A percentile compares a stretch with the other conserved stretches of the same genome.
phyloP scores from a whole-genome alignment of 2,329 filamentous ascomycete genomes.

The Aspergillus novoparasiticus region DNA sequence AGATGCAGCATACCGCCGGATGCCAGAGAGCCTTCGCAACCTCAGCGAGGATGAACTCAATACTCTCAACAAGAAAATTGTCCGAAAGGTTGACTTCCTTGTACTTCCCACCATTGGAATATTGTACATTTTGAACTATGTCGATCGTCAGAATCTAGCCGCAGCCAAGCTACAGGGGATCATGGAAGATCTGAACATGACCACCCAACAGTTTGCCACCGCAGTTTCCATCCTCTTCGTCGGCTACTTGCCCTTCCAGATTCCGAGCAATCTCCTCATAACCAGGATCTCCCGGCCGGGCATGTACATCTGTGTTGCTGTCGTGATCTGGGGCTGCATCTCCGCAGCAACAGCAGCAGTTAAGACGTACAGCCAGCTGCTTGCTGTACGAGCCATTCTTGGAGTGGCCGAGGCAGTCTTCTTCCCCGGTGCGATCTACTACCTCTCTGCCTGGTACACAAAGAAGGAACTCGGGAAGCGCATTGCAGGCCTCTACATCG shows the following conservation, averaged over 20 bases:
- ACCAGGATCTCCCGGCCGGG: slow-evolving; percentile 55
- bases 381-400: slow-evolving; percentile 60
- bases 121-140: slow-evolving; percentile 46
- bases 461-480: slow-evolving; percentile 33
- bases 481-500: slow-evolving; percentile 35
- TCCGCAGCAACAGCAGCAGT: slow-evolving; percentile 59
- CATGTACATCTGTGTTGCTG: slow-evolving; percentile 56
- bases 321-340: slow-evolving; percentile 63
- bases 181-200: slow-evolving; percentile 44
- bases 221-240: slow-evolving; percentile 32
- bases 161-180: slow-evolving; percentile 46
- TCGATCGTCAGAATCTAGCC: slow-evolving; percentile 43
- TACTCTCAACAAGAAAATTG: slow-evolving; percentile 25
- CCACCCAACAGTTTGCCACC: slow-evolving; percentile 36
- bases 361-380: slow-evolving; percentile 57
- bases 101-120: slow-evolving; percentile 38
- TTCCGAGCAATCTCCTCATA: slow-evolving; percentile 54
- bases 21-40: slow-evolving; percentile 28
- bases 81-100: slow-evolving; percentile 35
- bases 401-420: slow-evolving; percentile 66
- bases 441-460: slow-evolving; percentile 46
- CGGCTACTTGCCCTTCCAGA: slow-evolving; percentile 33
- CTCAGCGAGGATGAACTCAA: slow-evolving; percentile 26
- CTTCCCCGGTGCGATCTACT: slow-evolving; percentile 51
- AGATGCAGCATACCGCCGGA: slow-evolving; percentile 18